These are phyloP conservation scores for Populus hybrid DNA, from an alignment of 441 rosid genomes.

Conservation along the genomic window DNA sequence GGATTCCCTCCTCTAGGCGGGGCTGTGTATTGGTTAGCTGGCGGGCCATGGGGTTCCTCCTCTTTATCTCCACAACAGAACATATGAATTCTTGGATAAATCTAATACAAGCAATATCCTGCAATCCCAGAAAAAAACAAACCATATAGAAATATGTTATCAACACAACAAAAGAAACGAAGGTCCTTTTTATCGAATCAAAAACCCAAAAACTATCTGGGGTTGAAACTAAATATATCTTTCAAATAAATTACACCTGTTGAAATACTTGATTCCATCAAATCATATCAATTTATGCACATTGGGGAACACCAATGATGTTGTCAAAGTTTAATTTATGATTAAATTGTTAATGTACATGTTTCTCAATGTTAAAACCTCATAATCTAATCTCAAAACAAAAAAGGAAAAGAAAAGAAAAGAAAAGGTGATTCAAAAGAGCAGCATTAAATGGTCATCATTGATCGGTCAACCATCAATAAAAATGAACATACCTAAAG, in stretches of 20 bases:
- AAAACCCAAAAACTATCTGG: background rate
- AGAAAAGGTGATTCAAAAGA: background rate
- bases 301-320: background rate
- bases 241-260: background rate
- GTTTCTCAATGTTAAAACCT: background rate
- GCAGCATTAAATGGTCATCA: background rate
- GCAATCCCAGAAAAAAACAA: slow-evolving; percentile 3
- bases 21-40: slow-evolving; percentile 59
- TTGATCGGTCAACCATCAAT: background rate
- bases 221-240: background rate
- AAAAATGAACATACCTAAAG: slow-evolving; percentile 18
- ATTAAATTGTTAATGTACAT: background rate
- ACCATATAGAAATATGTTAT: too few relatives aligned
- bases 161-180: background rate
- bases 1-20: slow-evolving; percentile 65
- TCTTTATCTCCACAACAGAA: slow-evolving; percentile 83
- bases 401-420: too few relatives aligned
- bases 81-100: slow-evolving; percentile 34
- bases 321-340: background rate
- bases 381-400: background rate
- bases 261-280: background rate
- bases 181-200: background rate
- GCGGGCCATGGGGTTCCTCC: slow-evolving; percentile 69
- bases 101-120: background rate
- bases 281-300: background rate